Percentiles rank a stretch among this genome's conserved stretches.
These are phyloP conservation scores for Mytilinidion resinicola DNA, from an alignment of 495 filamentous ascomycete species.

Conservation along the genomic window DNA sequence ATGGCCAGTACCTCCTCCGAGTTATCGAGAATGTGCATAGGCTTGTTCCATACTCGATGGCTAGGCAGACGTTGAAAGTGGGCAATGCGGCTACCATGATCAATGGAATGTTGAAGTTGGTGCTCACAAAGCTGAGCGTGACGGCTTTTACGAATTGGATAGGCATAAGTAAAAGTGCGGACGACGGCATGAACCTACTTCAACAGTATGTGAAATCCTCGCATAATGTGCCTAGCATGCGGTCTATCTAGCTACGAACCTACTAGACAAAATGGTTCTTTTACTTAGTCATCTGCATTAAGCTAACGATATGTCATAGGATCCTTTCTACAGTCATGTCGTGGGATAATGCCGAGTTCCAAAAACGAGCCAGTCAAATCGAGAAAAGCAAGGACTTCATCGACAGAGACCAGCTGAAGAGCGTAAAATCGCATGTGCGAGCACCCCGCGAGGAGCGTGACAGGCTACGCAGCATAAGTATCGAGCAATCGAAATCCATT, in stretches of 20 bases:
- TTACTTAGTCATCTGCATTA: not conserved
- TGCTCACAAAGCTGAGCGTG: conserved; percentile 59
- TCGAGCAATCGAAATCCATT: conserved; percentile 43
- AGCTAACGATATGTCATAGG: conserved; percentile 29
- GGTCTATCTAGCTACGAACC: too few species aligned
- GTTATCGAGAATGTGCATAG: conserved; percentile 52
- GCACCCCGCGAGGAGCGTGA: conserved; percentile 45
- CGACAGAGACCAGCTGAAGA: conserved; percentile 43
- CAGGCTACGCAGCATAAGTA: conserved; percentile 29
- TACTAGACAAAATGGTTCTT: not conserved
- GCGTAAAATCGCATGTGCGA: conserved; percentile 45
- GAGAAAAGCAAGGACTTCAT: conserved; percentile 46
- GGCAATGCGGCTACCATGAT: conserved; percentile 67
- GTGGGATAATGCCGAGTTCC: conserved; percentile 55
- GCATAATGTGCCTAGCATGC: too few species aligned
- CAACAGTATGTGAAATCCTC: conserved; percentile 43
- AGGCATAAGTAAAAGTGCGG: conserved; percentile 48
- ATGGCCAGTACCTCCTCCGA: conserved; percentile 56
- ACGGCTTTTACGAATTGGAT: conserved; percentile 60
- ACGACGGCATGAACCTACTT: conserved; percentile 64
- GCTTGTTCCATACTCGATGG: conserved; percentile 53
- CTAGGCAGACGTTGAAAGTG: conserved; percentile 56
- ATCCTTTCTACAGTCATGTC: conserved; percentile 57
- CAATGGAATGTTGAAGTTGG: conserved; percentile 54
- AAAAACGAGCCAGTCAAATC: conserved; percentile 47